Conservation (phyloP, 2,329 filamentous ascomycete species). For the Plenodomus biglobosus region DNA sequence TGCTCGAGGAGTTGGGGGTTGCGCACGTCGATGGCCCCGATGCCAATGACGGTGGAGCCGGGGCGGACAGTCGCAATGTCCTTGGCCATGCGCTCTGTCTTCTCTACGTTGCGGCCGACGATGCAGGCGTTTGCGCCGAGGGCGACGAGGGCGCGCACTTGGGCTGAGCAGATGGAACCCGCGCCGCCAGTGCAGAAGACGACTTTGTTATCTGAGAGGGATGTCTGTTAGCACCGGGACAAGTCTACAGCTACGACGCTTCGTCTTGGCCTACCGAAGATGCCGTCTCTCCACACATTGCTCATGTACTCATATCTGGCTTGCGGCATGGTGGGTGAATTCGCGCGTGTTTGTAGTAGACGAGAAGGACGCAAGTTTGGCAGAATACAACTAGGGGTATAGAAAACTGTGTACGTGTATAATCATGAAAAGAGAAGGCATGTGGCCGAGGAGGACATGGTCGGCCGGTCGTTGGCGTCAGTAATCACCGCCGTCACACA, state of each 20-base stretch:
- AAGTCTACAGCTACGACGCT: background rate
- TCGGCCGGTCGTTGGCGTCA: background rate
- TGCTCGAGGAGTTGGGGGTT: slow-evolving; percentile 66
- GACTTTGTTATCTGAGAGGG: slow-evolving; percentile 73
- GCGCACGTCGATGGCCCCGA: slow-evolving; percentile 73
- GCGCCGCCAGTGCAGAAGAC: slow-evolving; percentile 94
- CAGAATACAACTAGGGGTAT: too few species aligned
- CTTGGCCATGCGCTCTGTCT: slow-evolving; percentile 77
- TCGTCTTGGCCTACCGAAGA: slow-evolving; percentile 66
- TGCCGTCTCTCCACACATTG: slow-evolving; percentile 79
- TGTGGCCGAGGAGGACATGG: too few species aligned
- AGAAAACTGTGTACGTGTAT: too few species aligned
- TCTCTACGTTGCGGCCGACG: slow-evolving; percentile 83
- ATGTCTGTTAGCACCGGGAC: slow-evolving; percentile 2
- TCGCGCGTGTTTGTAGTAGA: too few species aligned
- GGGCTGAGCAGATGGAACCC: slow-evolving; percentile 89
- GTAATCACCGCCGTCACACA: background rate
- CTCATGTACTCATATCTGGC: slow-evolving; percentile 76
- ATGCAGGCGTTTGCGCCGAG: slow-evolving; percentile 94
- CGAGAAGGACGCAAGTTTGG: too few species aligned
- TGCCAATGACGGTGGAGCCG: slow-evolving; percentile 82
- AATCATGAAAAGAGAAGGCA: too few species aligned
- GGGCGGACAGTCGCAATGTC: slow-evolving; percentile 78
- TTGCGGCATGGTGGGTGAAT: slow-evolving; percentile 61
- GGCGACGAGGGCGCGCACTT: slow-evolving; percentile 86